Evolutionary conservation across 1,284 basidiomycete species (phyloP).

Genomic region (Leucoagaricus sp.): DNA sequence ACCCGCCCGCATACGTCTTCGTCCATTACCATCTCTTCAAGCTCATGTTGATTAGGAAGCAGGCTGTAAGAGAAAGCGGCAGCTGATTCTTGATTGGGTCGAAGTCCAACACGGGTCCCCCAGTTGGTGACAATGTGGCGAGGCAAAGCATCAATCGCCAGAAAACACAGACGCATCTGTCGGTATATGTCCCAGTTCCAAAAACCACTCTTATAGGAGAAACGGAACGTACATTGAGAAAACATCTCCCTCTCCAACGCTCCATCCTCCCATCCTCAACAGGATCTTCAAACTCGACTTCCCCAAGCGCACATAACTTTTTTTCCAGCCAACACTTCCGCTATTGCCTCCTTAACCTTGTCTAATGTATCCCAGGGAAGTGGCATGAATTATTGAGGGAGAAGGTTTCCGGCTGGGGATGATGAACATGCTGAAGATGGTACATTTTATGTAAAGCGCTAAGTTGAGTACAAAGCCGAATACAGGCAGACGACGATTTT

Average conservation of each 20-base stretch:
- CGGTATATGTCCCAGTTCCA: too few relatives aligned
- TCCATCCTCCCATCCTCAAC: slow-evolving; percentile 66
- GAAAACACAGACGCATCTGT: too few relatives aligned
- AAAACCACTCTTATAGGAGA: too few relatives aligned
- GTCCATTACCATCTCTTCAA: too few relatives aligned
- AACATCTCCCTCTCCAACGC: slow-evolving; percentile 83
- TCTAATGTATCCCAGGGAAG: slow-evolving; percentile 74
- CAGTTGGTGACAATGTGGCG: too few relatives aligned
- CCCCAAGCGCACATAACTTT: slow-evolving; percentile 83
- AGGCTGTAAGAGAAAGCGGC: too few relatives aligned
- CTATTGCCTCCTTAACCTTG: slow-evolving; percentile 69
- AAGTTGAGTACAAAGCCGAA: slow-evolving; percentile 18
- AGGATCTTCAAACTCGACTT: slow-evolving; percentile 93
- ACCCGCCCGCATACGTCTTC: too few relatives aligned
- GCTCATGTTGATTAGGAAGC: too few relatives aligned
- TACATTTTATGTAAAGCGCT: slow-evolving; percentile 67
- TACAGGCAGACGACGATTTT: neutral
- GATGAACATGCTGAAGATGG: slow-evolving; percentile 94
- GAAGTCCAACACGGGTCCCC: too few relatives aligned
- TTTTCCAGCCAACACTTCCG: slow-evolving; percentile 76
- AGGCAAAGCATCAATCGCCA: too few relatives aligned
- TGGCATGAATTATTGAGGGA: slow-evolving; percentile 87
- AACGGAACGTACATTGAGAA: slow-evolving; percentile 72
- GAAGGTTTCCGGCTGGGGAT: slow-evolving; percentile 80
- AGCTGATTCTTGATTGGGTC: too few relatives aligned